phyloP scores from a whole-genome alignment of 192 early-diverging fungal species.

The Entophlyctis luteolus region DNA sequence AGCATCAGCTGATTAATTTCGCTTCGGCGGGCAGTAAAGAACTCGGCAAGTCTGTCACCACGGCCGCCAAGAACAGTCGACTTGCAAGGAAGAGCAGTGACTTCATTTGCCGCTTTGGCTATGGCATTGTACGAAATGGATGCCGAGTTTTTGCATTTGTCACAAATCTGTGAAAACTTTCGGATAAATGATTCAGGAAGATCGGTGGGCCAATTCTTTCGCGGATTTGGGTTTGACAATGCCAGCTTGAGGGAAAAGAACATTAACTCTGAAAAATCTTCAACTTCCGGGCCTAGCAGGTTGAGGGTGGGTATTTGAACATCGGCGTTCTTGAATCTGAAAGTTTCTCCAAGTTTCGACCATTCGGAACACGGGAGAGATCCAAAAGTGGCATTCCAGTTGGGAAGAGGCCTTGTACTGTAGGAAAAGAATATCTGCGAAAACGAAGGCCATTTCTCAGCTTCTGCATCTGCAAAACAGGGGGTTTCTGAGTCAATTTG shows the following conservation, averaged over 20 bases:
- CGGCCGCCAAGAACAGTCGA: conserved; percentile 1
- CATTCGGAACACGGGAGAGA: conserved; percentile 8
- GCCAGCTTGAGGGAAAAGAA: conserved; percentile 9
- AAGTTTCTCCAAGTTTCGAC: neutral
- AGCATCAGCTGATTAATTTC: conserved; percentile 13
- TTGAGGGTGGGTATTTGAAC: conserved; percentile 3
- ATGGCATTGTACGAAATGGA: neutral
- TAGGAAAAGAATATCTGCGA: conserved; percentile 4
- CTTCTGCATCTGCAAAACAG: neutral
- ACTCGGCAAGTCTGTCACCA: conserved; percentile 2
- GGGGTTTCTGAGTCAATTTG: neutral
- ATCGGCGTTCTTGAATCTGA: neutral
- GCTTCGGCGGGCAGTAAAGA: neutral
- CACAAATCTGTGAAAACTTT: neutral
- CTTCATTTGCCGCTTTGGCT: neutral
- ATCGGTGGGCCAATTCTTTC: neutral
- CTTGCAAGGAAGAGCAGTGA: neutral
- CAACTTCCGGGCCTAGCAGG: conserved; percentile 1
- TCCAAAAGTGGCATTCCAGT: neutral
- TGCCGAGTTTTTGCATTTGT: neutral
- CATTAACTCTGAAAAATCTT: neutral
- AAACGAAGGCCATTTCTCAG: conserved; percentile 8
- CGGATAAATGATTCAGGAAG: neutral
- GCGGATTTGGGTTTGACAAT: neutral
- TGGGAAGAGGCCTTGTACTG: neutral